A percentile compares a stretch with the other conserved stretches of the same genome.
Conservation (phyloP, 1,284 basidiomycete genomes). For the Trichosporon faecale region DNA sequence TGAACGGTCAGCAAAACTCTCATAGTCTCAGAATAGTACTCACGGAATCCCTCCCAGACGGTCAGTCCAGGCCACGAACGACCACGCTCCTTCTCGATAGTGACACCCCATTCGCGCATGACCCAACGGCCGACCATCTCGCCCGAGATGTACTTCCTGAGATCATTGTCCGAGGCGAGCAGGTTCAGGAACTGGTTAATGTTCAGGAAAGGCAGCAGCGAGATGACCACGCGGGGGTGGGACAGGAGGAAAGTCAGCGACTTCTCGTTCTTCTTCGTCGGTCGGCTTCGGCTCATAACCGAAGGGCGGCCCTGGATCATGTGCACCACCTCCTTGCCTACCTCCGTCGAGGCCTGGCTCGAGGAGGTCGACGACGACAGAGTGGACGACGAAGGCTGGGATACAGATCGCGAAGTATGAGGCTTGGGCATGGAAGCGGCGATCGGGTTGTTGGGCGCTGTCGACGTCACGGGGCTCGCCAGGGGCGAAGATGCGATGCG, state of each 20-base stretch:
- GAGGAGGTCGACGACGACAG: neutral
- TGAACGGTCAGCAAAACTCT: slow-evolving; percentile 23
- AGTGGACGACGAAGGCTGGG: neutral
- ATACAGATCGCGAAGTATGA: neutral
- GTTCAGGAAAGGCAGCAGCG: slow-evolving; percentile 38
- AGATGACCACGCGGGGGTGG: slow-evolving; percentile 38
- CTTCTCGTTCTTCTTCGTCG: slow-evolving; percentile 9
- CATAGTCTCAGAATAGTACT: slow-evolving; percentile 24
- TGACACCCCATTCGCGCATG: slow-evolving; percentile 46
- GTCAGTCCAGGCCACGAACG: slow-evolving; percentile 50
- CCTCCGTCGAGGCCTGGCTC: neutral
- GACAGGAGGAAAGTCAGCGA: slow-evolving; percentile 27
- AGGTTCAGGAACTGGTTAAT: slow-evolving; percentile 51
- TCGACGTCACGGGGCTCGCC: slow-evolving; percentile 23
- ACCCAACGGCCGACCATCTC: slow-evolving; percentile 51
- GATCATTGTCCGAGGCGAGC: slow-evolving; percentile 34
- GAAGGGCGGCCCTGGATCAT: neutral
- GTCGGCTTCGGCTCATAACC: slow-evolving; percentile 5
- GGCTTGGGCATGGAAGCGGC: neutral
- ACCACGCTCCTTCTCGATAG: slow-evolving; percentile 33
- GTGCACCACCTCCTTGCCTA: neutral
- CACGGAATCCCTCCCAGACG: slow-evolving; percentile 52
- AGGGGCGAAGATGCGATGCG: slow-evolving; percentile 28
- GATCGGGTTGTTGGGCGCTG: neutral
- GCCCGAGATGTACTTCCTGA: slow-evolving; percentile 43